A percentile compares a stretch with the other conserved stretches of the same genome.
phyloP scores from a whole-genome alignment of 2,329 filamentous ascomycete genomes.

The Ilyonectria robusta region DNA sequence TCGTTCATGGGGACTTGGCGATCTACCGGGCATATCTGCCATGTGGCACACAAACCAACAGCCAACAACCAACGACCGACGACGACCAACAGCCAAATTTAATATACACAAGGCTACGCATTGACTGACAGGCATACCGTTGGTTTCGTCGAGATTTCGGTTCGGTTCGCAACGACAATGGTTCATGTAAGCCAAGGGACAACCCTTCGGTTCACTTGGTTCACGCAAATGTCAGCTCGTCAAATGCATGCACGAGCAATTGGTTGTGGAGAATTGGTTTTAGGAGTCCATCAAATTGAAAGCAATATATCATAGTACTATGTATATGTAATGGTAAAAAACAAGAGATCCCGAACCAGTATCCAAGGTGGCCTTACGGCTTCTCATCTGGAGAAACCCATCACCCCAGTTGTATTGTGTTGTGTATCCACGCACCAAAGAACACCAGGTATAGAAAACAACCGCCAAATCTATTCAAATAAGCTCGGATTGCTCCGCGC shows the following conservation, averaged over 20 bases:
- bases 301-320: slow-evolving; percentile 44
- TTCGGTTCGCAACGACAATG: neutral
- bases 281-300: slow-evolving; percentile 26
- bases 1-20: neutral
- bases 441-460: slow-evolving; percentile 32
- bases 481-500: slow-evolving; percentile 2
- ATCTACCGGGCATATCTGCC: neutral
- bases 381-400: slow-evolving; percentile 25
- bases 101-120: neutral
- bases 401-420: slow-evolving; percentile 32
- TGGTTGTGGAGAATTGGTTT: neutral
- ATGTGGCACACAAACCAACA: neutral
- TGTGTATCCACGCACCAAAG: slow-evolving; percentile 25
- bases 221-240: neutral
- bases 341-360: slow-evolving; percentile 40
- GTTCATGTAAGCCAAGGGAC: neutral
- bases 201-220: neutral
- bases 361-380: slow-evolving; percentile 31
- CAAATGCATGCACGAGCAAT: neutral
- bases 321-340: slow-evolving; percentile 37
- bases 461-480: slow-evolving; percentile 28
- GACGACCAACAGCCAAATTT: neutral
- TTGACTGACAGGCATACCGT: neutral
- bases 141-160: neutral
- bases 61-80: neutral